Percentiles rank a stretch among this genome's conserved stretches.
phyloP scores from a whole-genome alignment of 2,329 filamentous ascomycete genomes.

The Sarocladiaceae sp. region DNA sequence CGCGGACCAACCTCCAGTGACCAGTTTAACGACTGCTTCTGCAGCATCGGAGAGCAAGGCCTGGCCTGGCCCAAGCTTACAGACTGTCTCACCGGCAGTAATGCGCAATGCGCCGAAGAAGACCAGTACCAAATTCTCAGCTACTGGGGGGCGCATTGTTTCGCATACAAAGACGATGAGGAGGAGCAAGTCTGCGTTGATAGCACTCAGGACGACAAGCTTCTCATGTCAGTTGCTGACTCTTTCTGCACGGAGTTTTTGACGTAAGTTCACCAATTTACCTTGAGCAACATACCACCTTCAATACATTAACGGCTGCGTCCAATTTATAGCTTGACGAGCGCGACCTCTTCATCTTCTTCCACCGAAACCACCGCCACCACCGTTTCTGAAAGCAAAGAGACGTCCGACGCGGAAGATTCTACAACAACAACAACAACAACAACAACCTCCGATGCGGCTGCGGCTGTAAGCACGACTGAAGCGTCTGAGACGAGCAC shows the following conservation, averaged over 20 bases:
- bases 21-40: slow-evolving; percentile 12
- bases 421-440: too few species aligned
- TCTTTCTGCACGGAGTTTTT: slow-evolving; percentile 10
- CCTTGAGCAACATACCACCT: too few species aligned
- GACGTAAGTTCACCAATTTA: slow-evolving; percentile 10
- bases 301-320: too few species aligned
- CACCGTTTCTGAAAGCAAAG: too few species aligned
- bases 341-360: too few species aligned
- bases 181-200: slow-evolving; percentile 10
- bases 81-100: background rate
- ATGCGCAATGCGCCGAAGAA: background rate
- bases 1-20: slow-evolving; percentile 7
- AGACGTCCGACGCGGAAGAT: too few species aligned
- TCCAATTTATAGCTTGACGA: too few species aligned
- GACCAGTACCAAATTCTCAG: slow-evolving; percentile 1
- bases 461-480: too few species aligned
- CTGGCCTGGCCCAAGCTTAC: slow-evolving; percentile 1
- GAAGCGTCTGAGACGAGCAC: too few species aligned
- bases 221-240: slow-evolving; percentile 9
- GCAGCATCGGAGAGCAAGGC: slow-evolving; percentile 4
- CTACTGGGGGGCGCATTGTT: slow-evolving; percentile 9
- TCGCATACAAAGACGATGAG: slow-evolving; percentile 9
- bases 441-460: too few species aligned
- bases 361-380: too few species aligned
- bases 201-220: slow-evolving; percentile 6